Evolutionary conservation across 805 yeast genomes (phyloP).

Genomic region (Lipomyces mesembrius): DNA sequence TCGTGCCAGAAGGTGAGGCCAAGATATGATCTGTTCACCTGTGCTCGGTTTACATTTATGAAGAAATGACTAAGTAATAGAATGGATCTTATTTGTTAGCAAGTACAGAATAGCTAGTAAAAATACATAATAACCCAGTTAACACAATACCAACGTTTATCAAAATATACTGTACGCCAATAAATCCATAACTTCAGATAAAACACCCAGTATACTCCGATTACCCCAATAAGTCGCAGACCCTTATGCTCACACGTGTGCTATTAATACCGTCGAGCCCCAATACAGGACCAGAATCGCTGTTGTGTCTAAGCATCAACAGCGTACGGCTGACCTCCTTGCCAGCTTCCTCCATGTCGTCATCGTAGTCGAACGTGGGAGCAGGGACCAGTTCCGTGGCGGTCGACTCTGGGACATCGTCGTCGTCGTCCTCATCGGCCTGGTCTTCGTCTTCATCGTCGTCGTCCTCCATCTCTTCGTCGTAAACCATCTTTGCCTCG

Average conservation of each 20-base stretch:
- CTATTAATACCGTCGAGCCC: neutral
- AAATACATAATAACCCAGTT: neutral
- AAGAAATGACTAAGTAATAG: too few species aligned
- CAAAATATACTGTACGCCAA: neutral
- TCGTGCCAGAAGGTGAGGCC: constrained; percentile 17
- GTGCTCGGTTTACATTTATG: too few species aligned
- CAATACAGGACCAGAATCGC: constrained; percentile 12
- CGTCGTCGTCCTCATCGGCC: constrained; percentile 47
- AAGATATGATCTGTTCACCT: constrained; percentile 15
- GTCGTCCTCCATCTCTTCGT: constrained; percentile 12
- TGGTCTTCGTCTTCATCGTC: constrained; percentile 49
- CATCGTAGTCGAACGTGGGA: constrained; percentile 14
- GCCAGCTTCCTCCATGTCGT: constrained; percentile 36
- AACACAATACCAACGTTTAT: neutral
- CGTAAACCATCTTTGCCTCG: neutral
- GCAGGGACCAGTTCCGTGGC: neutral
- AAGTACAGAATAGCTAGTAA: neutral
- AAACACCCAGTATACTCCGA: constrained; percentile 2
- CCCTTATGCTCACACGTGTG: constrained; percentile 28
- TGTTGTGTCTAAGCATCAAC: constrained; percentile 32
- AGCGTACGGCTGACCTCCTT: constrained; percentile 34
- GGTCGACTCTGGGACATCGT: constrained; percentile 35
- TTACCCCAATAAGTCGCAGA: constrained; percentile 34
- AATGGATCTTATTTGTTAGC: neutral
- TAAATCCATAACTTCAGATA: neutral